Conservation (phyloP, 805 yeast genomes). For the Suhomyces sp. region DNA sequence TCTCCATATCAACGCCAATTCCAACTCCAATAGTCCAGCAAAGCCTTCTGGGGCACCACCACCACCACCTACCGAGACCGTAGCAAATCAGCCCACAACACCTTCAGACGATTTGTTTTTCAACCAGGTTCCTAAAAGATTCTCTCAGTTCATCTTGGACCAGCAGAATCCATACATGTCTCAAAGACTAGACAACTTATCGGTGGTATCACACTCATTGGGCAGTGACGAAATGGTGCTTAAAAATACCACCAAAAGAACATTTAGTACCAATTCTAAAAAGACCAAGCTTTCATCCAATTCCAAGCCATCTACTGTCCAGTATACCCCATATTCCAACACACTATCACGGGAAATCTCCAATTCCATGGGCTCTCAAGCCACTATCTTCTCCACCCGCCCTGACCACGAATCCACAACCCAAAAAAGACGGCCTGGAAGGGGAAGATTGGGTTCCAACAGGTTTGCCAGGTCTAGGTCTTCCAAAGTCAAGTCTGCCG, state of each 20-base stretch:
- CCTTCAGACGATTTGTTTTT: constrained; percentile 8
- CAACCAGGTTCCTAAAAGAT: constrained; percentile 40
- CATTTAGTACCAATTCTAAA: constrained; percentile 3
- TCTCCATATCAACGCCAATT: neutral
- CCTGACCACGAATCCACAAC: constrained; percentile 11
- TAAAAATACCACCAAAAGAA: neutral
- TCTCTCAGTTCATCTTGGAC: constrained; percentile 38
- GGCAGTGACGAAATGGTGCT: constrained; percentile 6
- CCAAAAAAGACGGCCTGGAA: neutral
- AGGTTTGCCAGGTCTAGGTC: neutral
- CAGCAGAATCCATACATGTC: constrained; percentile 25
- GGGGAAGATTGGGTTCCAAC: neutral
- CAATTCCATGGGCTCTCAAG: constrained; percentile 41
- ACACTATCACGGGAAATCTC: constrained; percentile 26
- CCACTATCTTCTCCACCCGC: constrained; percentile 44
- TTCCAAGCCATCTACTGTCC: constrained; percentile 4
- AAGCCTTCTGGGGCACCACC: neutral
- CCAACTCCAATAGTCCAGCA: neutral
- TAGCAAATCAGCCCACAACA: no score
- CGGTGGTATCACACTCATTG: constrained; percentile 11
- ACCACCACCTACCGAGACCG: neutral
- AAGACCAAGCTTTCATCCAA: constrained; percentile 4
- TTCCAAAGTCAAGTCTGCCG: constrained; percentile 1
- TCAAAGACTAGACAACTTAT: constrained; percentile 18
- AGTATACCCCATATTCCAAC: constrained; percentile 1